Percentiles rank a stretch among this genome's conserved stretches.
Evolutionary conservation across 306 rosid genomes (phyloP).

Genomic region (Cicer chorassanicum): DNA sequence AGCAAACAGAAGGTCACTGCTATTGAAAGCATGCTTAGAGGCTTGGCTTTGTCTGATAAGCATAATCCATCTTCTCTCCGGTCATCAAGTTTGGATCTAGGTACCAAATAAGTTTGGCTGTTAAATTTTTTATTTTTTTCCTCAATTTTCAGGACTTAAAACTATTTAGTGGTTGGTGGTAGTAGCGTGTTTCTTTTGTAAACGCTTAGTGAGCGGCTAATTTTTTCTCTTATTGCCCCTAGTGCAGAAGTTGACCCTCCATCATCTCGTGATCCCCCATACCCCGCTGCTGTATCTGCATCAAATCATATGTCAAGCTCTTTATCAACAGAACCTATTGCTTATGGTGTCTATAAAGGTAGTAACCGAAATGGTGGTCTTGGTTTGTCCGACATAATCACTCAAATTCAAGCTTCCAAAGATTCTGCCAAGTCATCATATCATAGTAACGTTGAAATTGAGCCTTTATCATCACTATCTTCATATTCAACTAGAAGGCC

Average conservation of each 20-base stretch:
- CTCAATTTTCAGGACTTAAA: constrained; percentile 29
- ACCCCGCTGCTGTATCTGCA: constrained; percentile 87
- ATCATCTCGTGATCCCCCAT: constrained; percentile 99
- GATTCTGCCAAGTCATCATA: constrained; percentile 73
- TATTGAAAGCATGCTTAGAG: constrained; percentile 99
- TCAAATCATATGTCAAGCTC: constrained; percentile 77
- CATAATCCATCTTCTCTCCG: constrained; percentile 70
- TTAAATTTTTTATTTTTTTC: constrained; percentile 41
- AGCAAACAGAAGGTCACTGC: constrained; percentile 97
- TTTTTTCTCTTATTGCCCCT: constrained; percentile 81
- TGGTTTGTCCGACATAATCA: constrained; percentile 92
- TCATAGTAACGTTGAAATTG: constrained; percentile 61
- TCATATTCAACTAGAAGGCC: constrained; percentile 66
- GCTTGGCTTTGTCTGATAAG: constrained; percentile 86
- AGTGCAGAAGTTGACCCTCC: constrained; percentile 99
- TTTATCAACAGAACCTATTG: constrained; percentile 65
- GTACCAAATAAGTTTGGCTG: constrained; percentile 69
- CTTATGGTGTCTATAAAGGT: constrained; percentile 67
- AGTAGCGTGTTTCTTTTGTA: constrained; percentile 30
- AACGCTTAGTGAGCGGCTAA: constrained; percentile 73
- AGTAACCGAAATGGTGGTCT: constrained; percentile 87
- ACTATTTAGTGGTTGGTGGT: constrained; percentile 33
- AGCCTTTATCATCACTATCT: constrained; percentile 60
- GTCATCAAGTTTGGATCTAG: constrained; percentile 99
- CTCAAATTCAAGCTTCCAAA: constrained; percentile 98